These are phyloP conservation scores for Nakaseomyces delphensis DNA, from an alignment of 1,139 yeast species.

Conservation along the genomic window DNA sequence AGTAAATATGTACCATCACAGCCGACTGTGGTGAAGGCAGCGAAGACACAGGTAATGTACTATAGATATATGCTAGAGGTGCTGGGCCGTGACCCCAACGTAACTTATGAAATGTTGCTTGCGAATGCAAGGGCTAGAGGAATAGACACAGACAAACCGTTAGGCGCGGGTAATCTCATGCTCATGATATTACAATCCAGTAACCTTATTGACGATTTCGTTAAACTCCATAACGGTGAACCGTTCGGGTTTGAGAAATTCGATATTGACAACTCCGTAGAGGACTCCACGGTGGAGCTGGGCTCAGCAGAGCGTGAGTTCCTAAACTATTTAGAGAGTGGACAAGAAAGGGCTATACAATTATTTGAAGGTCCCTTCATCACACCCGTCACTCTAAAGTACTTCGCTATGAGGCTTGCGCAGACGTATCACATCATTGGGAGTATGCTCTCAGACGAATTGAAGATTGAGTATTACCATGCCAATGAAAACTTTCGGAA, in stretches of 20 bases:
- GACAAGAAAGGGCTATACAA: slow-evolving; percentile 13
- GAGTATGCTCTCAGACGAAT: slow-evolving; percentile 32
- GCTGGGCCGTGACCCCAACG: slow-evolving; percentile 29
- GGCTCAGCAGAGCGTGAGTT: slow-evolving; percentile 10
- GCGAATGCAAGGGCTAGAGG: slow-evolving; percentile 41
- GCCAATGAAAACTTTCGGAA: slow-evolving; percentile 36
- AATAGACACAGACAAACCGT: slow-evolving; percentile 42
- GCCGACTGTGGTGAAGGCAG: slow-evolving; percentile 39
- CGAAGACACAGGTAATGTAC: slow-evolving; percentile 50
- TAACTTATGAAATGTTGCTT: slow-evolving; percentile 29
- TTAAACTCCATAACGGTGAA: slow-evolving; percentile 40
- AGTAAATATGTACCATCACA: slow-evolving; percentile 39
- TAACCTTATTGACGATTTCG: slow-evolving; percentile 38
- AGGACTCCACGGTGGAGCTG: slow-evolving; percentile 3
- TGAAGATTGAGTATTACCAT: slow-evolving; percentile 48
- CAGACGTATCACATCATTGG: slow-evolving; percentile 39
- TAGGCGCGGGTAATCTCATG: slow-evolving; percentile 36
- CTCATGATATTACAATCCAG: slow-evolving; percentile 34
- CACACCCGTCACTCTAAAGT: slow-evolving; percentile 45
- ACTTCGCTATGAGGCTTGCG: slow-evolving; percentile 47
- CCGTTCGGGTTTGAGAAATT: slow-evolving; percentile 37
- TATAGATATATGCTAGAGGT: slow-evolving; percentile 41
- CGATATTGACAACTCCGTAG: slow-evolving; percentile 28
- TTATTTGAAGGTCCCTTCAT: neutral
- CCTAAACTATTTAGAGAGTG: slow-evolving; percentile 3